These are phyloP conservation scores for Wallacemonas rigidus DNA, from an alignment of 208 protist genomes.

Conservation along the genomic window DNA sequence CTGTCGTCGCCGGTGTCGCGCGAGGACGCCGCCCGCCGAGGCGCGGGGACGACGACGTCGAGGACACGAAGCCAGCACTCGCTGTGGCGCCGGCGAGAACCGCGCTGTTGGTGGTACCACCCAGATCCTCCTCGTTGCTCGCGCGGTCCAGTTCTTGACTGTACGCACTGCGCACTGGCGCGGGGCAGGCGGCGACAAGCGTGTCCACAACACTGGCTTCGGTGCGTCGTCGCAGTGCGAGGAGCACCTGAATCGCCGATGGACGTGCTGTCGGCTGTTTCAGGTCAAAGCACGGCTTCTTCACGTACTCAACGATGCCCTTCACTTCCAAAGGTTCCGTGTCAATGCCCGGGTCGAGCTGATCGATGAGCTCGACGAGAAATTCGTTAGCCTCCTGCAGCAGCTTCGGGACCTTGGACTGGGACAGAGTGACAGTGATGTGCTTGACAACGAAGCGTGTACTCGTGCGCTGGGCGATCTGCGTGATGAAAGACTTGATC, in stretches of 20 bases:
- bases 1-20: not conserved
- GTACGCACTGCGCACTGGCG: constrained; percentile 30
- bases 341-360: constrained; percentile 19
- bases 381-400: constrained; percentile 80
- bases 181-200: constrained; percentile 28
- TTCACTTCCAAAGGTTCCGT: constrained; percentile 41
- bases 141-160: constrained; percentile 26
- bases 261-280: constrained; percentile 41
- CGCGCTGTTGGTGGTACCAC: constrained; percentile 15
- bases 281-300: constrained; percentile 57
- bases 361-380: constrained; percentile 40
- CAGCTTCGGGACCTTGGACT: constrained; percentile 69
- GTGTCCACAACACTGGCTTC: constrained; percentile 19
- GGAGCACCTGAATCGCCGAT: constrained; percentile 49
- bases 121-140: constrained; percentile 10
- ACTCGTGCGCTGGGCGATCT: constrained; percentile 45
- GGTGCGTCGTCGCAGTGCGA: constrained; percentile 28
- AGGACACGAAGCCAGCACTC: not conserved
- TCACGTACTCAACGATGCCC: constrained; percentile 66
- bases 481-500: constrained; percentile 50
- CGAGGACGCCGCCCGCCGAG: constrained; percentile 16
- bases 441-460: constrained; percentile 71
- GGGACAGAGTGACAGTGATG: constrained; percentile 45
- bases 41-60: constrained; percentile 6
- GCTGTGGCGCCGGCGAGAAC: constrained; percentile 1